Evolutionary conservation across 2,329 filamentous ascomycete species (phyloP), one percentile per base, ranked within the genome.

Genomic region (Botryotinia narcissicola): DNA sequence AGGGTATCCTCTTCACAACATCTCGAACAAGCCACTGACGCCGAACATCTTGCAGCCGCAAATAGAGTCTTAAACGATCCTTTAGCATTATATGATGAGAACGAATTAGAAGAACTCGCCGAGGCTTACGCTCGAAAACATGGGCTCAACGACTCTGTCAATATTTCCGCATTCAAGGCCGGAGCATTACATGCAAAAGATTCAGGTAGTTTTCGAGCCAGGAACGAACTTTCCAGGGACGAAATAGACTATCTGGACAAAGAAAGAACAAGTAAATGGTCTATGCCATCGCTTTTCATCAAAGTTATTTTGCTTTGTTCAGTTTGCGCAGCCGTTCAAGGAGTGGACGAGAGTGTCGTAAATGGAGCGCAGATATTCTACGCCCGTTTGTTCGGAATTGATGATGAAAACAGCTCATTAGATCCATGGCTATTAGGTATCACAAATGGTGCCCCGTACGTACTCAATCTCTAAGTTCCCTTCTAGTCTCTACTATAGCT

Each of bases 281-380:
- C 86, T 9, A 91, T 94, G 77, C 91, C 91, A 0, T 84, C 80
- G 75, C 84, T 89, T 70, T 59, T 69, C 14, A 14, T 54, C 18
- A 59, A 35, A 44, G 86, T 93, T 12, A 89, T 93, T 75, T 79
- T 90, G 74, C 84, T 91, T 51, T 92, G 90, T 78, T 91, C 89
- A n/a, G 84, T 89, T 32, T 91, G 87, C 61, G 91, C 91, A 25
- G 90, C 90, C 37, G 91, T 93, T 0, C 91, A 93, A 79, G 91
- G 90, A 77, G 91, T 91, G 75, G 89, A 92, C 80, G 89, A 92
- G 81, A 91, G 89, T 0, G 90, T 91, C 42, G 88, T 92, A 76
- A 92, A 92, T 78, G 90, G 90, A 61, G 90, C 89, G 14, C 90
- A 92, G 76, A 84, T 88, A 37, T 91, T 91, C 80, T 92, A 91